Evolutionary conservation across 257 asterid genomes (phyloP).

Genomic region (Leonotis leonurus): DNA sequence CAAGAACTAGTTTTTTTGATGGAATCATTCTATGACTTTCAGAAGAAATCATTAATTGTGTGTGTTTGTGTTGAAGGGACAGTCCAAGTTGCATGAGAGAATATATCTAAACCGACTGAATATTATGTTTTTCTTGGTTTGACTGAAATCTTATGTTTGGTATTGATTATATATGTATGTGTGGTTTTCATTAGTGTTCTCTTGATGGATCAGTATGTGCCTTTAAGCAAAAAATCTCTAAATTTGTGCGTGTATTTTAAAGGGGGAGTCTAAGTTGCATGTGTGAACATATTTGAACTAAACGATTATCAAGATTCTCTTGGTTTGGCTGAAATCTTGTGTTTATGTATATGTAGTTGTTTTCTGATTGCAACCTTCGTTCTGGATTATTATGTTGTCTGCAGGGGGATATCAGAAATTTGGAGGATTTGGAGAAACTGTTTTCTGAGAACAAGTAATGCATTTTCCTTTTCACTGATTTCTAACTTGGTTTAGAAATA

Average conservation of each 20-base stretch:
- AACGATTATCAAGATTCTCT: background rate
- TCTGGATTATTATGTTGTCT: slow-evolving; percentile 1
- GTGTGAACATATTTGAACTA: background rate
- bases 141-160: too few relatives aligned
- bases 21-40: too few relatives aligned
- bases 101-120: too few relatives aligned
- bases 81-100: too few relatives aligned
- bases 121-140: too few relatives aligned
- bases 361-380: background rate
- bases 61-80: too few relatives aligned
- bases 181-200: too few relatives aligned
- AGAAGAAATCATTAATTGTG: background rate
- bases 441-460: slow-evolving; percentile 60
- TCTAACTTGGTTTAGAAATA: background rate
- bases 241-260: too few relatives aligned
- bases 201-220: too few relatives aligned
- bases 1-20: background rate
- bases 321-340: background rate
- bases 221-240: too few relatives aligned
- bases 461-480: background rate
- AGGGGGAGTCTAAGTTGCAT: background rate
- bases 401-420: slow-evolving; percentile 93
- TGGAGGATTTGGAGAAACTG: slow-evolving; percentile 76
- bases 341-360: background rate
- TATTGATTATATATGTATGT: too few relatives aligned